Base-by-base conservation (phyloP, 495 filamentous ascomycete genomes). In the Penicillium roqueforti region DNA sequence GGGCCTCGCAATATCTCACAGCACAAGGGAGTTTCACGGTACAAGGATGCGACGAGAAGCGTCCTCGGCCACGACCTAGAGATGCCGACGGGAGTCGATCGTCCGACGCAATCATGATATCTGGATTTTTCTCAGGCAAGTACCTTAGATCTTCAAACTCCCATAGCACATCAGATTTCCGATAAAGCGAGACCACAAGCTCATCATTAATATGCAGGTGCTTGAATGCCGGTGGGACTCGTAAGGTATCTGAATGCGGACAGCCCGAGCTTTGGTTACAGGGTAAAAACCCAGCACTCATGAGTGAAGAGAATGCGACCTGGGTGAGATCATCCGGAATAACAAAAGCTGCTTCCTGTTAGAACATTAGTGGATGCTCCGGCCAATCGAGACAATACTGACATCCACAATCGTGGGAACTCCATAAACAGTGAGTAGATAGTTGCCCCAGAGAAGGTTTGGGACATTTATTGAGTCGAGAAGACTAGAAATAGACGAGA, bases 401-500 rank as follows among this genome's bases (percentile, higher is more conserved):
- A 64, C 61, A 18, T 67, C 57, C 54, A 62, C 59, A 53, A 62
- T 49, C 0, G 65, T 57, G 1, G 59, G 65, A 25, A 67, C 61
- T 22, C 65, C 61, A 37, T 65, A 65, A 25, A 67, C 28, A 26
- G 61, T 62, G 40, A 65, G 32, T 40, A 65, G 46, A 51, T 60
- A 67, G 49, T 67, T 65, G 29, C 59, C 61, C 65, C 63, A 63
- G 13, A 67, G 60, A 5, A 67, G 18, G 57, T 61, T 63, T 6
- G 60, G 60, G 16, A 66, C 34, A 51, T 31, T 20, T 40, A 40
- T 40, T 13, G 19, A 40, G 19, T 40, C 19, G 19, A 40, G 38
- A 50, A 32, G 22, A 26, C 42, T 28, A 16, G 42, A 16, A 28
- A 29, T 45, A 26, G 16, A 26, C 16, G 42, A 26, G 28, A 45